These are phyloP conservation scores for Huntiella bhutanensis DNA, from an alignment of 2,329 filamentous ascomycete genomes.

Conservation along the genomic window DNA sequence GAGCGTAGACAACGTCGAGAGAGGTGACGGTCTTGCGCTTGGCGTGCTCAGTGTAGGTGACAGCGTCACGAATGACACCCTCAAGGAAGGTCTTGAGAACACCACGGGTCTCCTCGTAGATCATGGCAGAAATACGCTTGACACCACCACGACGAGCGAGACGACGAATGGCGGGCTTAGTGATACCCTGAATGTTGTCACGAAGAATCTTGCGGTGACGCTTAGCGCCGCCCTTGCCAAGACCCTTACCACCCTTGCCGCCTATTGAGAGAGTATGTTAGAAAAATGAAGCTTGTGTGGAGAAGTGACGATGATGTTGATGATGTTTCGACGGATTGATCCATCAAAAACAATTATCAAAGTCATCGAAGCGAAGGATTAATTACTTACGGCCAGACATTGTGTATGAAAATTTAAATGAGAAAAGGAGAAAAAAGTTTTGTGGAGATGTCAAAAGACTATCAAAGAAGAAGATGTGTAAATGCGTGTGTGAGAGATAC, in stretches of 20 bases:
- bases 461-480: background rate
- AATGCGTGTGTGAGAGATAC: background rate
- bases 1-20: conserved; percentile 47
- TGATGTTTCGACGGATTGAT: background rate
- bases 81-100: conserved; percentile 64
- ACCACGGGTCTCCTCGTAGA: conserved; percentile 62
- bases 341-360: background rate
- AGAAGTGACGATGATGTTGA: background rate
- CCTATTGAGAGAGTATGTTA: conserved; percentile 27
- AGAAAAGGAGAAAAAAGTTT: background rate
- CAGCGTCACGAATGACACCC: conserved; percentile 56
- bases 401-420: conserved; percentile 1
- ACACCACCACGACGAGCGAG: conserved; percentile 98
- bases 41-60: conserved; percentile 64
- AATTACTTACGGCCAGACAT: conserved; percentile 13
- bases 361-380: too few relatives aligned
- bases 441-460: too few relatives aligned
- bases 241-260: conserved; percentile 92
- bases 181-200: conserved; percentile 99
- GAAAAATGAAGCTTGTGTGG: background rate
- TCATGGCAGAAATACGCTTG: conserved; percentile 98
- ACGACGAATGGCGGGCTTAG: conserved; percentile 96
- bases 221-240: conserved; percentile 97
- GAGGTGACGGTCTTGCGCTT: conserved; percentile 66
- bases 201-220: conserved; percentile 97